Base-by-base conservation (phyloP, 148 eudicot genomes). In the Chenopodium album region DNA sequence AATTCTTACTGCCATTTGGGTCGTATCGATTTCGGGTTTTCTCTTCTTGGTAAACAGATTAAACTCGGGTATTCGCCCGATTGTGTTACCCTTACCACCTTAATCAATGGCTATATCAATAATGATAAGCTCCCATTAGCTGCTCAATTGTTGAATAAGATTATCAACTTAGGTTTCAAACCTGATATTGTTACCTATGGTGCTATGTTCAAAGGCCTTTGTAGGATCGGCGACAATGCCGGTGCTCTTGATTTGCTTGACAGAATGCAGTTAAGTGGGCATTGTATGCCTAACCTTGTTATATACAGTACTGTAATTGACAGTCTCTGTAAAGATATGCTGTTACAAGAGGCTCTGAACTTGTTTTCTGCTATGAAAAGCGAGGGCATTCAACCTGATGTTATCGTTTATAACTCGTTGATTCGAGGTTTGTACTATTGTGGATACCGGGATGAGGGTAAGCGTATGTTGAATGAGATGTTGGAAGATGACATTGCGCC, bases 1-100 rank as follows among this genome's bases (percentile, higher is more conserved):
- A 82, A 77, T 44, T 82, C 76, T 56, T 81, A 62, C 29, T 80
- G 83, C 13, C 83, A 81, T 14, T 65, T 46, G 44, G 76, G 85
- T 13, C 78, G 72, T 5, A 78, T 78, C 31, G 74, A 64, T 64
- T 78, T 72, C 0, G 85, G 44, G 0, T 72, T 78, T 62, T 71
- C 76, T 62, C 68, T 82, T 2, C 4, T 82, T 1, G 84, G 47
- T 0, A 76, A 68, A 23, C 4, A 9, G 0, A 44, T 76, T 37
- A 82, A 82, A 60, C 71, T 82, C 19, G 84, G 84, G 4, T 70
- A 34, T 59, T 46, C 80, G 2, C 22, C 22, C 9, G 31, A 70
- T 44, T 10, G 0, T 54, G n/a, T 68, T 23, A 54, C 17, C 7
- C 70, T 76, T 8, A 82, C 4, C 23, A 82, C 76, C 46, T 71